Conservation (phyloP, 2,329 filamentous ascomycete species). For the Neonectria magnoliae region DNA sequence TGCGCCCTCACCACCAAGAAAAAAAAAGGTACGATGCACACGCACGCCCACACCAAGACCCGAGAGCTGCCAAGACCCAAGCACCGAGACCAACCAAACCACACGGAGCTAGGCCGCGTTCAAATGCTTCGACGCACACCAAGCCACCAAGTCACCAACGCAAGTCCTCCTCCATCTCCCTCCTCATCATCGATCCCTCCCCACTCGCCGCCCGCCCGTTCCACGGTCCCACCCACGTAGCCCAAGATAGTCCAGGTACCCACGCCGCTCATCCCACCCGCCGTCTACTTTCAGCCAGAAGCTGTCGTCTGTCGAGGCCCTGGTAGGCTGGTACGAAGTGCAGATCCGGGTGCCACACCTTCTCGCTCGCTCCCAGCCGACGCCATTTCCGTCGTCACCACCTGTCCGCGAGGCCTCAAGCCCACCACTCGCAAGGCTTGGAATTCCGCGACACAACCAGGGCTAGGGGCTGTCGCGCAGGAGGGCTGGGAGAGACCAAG, state of each 20-base stretch:
- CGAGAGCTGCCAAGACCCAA: background rate
- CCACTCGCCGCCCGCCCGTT: conserved; percentile 1
- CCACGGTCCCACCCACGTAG: conserved; percentile 9
- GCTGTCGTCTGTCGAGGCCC: background rate
- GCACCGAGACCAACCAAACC: background rate
- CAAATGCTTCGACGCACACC: conserved; percentile 2
- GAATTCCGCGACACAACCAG: background rate
- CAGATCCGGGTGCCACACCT: conserved; percentile 29
- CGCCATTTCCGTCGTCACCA: conserved; percentile 40
- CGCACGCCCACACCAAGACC: conserved; percentile 4
- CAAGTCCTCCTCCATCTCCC: background rate
- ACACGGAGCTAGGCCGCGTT: background rate
- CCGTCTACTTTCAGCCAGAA: background rate
- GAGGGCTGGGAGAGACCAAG: conserved; percentile 4
- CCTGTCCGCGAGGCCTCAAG: conserved; percentile 19
- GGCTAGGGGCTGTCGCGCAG: conserved; percentile 2
- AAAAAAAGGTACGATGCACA: conserved; percentile 13
- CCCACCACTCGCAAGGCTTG: conserved; percentile 9
- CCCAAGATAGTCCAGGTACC: conserved; percentile 11
- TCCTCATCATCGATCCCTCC: background rate
- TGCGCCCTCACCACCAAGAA: conserved; percentile 16
- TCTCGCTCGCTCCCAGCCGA: conserved; percentile 31
- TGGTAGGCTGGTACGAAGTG: background rate
- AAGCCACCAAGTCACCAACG: background rate
- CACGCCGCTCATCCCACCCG: conserved; percentile 8